Evolutionary conservation across 2,329 filamentous ascomycete genomes (phyloP).

Genomic region (Moelleriella libera): DNA sequence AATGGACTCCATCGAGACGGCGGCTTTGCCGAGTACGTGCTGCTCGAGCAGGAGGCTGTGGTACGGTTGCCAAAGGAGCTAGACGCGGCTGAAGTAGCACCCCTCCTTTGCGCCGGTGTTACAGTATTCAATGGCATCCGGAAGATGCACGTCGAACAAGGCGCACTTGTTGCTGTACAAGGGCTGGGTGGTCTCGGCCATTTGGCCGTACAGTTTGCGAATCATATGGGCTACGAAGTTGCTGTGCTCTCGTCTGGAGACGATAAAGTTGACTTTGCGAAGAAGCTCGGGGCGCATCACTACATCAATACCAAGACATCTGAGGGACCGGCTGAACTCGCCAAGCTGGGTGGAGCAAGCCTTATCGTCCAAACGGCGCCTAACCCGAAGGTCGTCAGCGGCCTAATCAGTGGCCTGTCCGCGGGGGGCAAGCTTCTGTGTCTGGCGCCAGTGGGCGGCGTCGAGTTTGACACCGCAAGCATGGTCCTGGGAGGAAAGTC

Average conservation of each 20-base stretch:
- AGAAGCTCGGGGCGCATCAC: conserved; percentile 25
- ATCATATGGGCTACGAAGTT: conserved; percentile 62
- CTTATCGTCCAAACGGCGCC: conserved; percentile 51
- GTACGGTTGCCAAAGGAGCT: conserved; percentile 38
- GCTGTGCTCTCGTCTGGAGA: conserved; percentile 53
- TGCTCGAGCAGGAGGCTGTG: conserved; percentile 44
- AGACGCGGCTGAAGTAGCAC: conserved; percentile 39
- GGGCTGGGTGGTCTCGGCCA: conserved; percentile 67
- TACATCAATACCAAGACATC: conserved; percentile 36
- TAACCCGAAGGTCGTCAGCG: conserved; percentile 37
- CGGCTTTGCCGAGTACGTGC: conserved; percentile 52
- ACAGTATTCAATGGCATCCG: conserved; percentile 48
- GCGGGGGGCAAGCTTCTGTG: conserved; percentile 43
- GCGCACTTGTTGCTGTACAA: conserved; percentile 43
- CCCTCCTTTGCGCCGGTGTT: conserved; percentile 51
- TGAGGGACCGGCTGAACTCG: conserved; percentile 32
- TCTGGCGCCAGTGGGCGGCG: conserved; percentile 34
- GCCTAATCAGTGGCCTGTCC: conserved; percentile 38
- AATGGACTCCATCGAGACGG: conserved; percentile 56
- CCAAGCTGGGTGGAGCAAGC: conserved; percentile 42
- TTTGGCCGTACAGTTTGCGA: conserved; percentile 62
- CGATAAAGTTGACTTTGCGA: conserved; percentile 54
- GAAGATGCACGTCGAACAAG: conserved; percentile 36
- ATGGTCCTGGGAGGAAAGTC: conserved; percentile 38
- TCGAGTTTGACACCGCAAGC: conserved; percentile 26